A percentile compares a stretch with the other conserved stretches of the same genome.
These are phyloP conservation scores for Prunus yedoensis DNA, from an alignment of 331 rosid genomes.

Conservation along the genomic window DNA sequence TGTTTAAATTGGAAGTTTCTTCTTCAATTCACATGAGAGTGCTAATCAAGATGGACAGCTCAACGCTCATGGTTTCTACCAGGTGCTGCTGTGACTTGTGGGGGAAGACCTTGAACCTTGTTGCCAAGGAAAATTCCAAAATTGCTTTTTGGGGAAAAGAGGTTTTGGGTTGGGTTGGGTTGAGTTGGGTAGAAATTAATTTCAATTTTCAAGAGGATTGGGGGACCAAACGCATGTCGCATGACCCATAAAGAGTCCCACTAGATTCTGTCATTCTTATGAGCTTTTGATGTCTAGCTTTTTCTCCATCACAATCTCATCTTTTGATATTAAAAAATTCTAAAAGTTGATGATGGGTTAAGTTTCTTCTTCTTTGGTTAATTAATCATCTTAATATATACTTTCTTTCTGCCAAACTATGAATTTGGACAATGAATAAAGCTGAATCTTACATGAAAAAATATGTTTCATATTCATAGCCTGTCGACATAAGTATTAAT, in stretches of 20 bases:
- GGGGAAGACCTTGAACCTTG: not conserved
- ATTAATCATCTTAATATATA: not conserved
- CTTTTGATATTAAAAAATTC: not conserved
- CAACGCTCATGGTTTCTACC: not conserved
- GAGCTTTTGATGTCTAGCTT: not conserved
- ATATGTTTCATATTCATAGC: too few relatives aligned
- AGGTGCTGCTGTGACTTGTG: not conserved
- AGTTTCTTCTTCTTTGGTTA: not conserved
- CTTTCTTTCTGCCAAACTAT: not conserved
- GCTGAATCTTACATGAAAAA: too few relatives aligned
- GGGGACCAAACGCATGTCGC: conserved; percentile 24
- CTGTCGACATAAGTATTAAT: too few relatives aligned
- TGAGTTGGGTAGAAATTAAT: not conserved
- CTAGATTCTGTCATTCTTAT: conserved; percentile 15
- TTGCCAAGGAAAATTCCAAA: not conserved
- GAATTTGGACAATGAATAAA: too few relatives aligned
- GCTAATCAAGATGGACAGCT: not conserved
- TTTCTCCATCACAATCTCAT: not conserved
- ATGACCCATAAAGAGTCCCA: conserved; percentile 7
- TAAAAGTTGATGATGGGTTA: conserved; percentile 8
- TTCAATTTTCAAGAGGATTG: conserved; percentile 9
- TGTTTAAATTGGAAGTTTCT: conserved; percentile 23
- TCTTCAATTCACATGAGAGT: conserved; percentile 1
- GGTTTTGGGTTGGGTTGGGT: not conserved
- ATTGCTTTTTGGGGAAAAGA: not conserved